Percentiles rank a stretch among this genome's conserved stretches.
These are phyloP conservation scores for Liriodendron chinense DNA, from an alignment of 164 flowering plant genomes.

Conservation along the genomic window DNA sequence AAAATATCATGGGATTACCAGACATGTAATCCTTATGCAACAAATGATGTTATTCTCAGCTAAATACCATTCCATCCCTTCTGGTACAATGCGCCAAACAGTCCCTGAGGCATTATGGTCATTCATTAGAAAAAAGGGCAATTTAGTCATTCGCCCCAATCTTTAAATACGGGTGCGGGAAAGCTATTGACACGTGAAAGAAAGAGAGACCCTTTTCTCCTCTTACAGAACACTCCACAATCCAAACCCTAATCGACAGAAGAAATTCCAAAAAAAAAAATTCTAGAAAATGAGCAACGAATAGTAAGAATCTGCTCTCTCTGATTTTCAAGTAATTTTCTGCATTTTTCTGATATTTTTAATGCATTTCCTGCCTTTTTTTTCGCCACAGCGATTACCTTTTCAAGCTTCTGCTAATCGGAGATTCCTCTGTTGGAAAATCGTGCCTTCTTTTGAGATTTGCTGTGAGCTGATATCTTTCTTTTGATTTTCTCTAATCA, in stretches of 20 bases:
- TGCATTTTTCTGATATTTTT: neutral
- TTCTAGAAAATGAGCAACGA: conserved; percentile 42
- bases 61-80: too few relatives aligned
- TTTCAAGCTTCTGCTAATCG: conserved; percentile 53
- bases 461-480: conserved; percentile 36
- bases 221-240: neutral
- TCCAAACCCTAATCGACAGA: neutral
- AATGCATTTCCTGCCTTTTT: neutral
- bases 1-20: too few relatives aligned
- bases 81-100: too few relatives aligned
- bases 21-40: too few relatives aligned
- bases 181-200: neutral
- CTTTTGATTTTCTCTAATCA: neutral
- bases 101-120: too few relatives aligned
- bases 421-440: conserved; percentile 60
- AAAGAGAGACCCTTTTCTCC: neutral
- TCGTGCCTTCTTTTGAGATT: conserved; percentile 70
- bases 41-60: too few relatives aligned
- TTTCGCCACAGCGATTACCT: conserved; percentile 37
- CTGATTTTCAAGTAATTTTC: neutral
- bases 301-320: conserved; percentile 27
- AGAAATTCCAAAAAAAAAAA: neutral
- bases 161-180: neutral
- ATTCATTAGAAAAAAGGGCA: neutral
- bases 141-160: neutral